A percentile compares a stretch with the other conserved stretches of the same genome.
phyloP scores from a whole-genome alignment of 192 early-diverging fungal species.

The Umbelopsis ramanniana region DNA sequence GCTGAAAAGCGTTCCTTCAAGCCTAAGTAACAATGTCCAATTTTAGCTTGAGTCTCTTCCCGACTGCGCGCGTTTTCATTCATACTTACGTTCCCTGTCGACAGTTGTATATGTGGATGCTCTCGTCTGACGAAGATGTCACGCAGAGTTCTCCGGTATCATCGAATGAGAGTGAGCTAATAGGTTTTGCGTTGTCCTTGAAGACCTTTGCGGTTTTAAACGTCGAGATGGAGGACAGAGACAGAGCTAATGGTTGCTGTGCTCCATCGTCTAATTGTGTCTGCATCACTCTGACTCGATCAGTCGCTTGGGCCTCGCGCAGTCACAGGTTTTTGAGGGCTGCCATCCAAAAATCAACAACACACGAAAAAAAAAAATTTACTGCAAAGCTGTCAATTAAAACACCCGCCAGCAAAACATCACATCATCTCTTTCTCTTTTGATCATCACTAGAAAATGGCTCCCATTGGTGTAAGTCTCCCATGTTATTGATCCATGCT shows the following conservation, averaged over 20 bases:
- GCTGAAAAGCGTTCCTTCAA: conserved; percentile 77
- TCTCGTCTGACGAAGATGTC: conserved; percentile 85
- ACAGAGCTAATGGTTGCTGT: conserved; percentile 8
- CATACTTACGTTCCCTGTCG: conserved; percentile 72
- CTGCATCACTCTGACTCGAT: conserved; percentile 10
- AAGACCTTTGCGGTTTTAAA: conserved; percentile 73
- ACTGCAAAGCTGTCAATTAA: not conserved
- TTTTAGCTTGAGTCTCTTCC: not conserved
- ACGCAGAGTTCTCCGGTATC: conserved; percentile 74
- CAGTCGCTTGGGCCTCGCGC: not conserved
- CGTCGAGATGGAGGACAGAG: conserved; percentile 32
- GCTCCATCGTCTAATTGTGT: conserved; percentile 12
- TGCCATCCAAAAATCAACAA: not conserved
- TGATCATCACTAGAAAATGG: conserved; percentile 21
- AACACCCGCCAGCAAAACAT: not conserved
- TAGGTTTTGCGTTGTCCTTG: conserved; percentile 68
- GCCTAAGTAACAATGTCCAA: conserved; percentile 38
- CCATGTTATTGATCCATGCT: not conserved
- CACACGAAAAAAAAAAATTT: conserved; percentile 9
- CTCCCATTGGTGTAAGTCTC: conserved; percentile 37
- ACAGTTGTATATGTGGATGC: conserved; percentile 85
- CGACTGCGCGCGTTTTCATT: not conserved
- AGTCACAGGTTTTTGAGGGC: not conserved
- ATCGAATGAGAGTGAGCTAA: conserved; percentile 88
- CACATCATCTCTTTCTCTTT: conserved; percentile 2